A percentile compares a stretch with the other conserved stretches of the same genome.
phyloP scores from a whole-genome alignment of 2,329 filamentous ascomycete species.

The Penicillium polonicum region DNA sequence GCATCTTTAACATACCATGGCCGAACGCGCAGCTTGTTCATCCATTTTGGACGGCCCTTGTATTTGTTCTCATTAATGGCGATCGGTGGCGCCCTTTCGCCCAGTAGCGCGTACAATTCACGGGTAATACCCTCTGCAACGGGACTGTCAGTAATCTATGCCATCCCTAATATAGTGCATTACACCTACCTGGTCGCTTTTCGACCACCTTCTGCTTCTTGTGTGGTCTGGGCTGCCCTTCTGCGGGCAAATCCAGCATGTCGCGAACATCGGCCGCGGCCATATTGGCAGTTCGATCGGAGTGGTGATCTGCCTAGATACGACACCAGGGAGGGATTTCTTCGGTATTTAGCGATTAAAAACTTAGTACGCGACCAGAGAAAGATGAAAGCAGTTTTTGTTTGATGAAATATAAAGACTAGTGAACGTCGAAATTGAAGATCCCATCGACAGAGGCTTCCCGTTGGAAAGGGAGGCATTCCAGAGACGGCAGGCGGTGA shows the following conservation, averaged over 20 bases:
- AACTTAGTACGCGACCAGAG: not conserved
- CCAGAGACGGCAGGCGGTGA: conserved; percentile 25
- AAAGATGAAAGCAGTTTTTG: conserved; percentile 5
- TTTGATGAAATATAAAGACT: conserved; percentile 14
- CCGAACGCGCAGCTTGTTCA: conserved; percentile 45
- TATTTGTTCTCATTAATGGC: conserved; percentile 54
- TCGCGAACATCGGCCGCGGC: conserved; percentile 81
- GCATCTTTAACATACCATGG: conserved; percentile 50
- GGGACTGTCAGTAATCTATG: not conserved
- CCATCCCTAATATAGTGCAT: not conserved
- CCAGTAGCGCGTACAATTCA: conserved; percentile 52
- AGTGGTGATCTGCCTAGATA: not conserved
- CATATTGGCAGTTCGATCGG: conserved; percentile 50
- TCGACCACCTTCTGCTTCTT: conserved; percentile 73
- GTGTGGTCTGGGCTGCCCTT: conserved; percentile 59
- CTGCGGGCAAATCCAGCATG: conserved; percentile 73
- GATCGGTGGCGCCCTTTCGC: conserved; percentile 53
- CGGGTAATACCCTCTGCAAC: conserved; percentile 50
- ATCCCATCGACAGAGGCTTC: conserved; percentile 18
- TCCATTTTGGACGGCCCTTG: conserved; percentile 51
- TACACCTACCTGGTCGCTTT: conserved; percentile 54
- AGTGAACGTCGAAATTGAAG: conserved; percentile 8
- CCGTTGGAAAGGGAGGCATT: conserved; percentile 24
- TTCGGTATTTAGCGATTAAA: not conserved
- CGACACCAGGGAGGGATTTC: not conserved